A percentile compares a stretch with the other conserved stretches of the same genome.
These are phyloP conservation scores for Pseudopithomyces maydicus DNA, from an alignment of 2,329 filamentous ascomycete genomes.

Conservation along the genomic window DNA sequence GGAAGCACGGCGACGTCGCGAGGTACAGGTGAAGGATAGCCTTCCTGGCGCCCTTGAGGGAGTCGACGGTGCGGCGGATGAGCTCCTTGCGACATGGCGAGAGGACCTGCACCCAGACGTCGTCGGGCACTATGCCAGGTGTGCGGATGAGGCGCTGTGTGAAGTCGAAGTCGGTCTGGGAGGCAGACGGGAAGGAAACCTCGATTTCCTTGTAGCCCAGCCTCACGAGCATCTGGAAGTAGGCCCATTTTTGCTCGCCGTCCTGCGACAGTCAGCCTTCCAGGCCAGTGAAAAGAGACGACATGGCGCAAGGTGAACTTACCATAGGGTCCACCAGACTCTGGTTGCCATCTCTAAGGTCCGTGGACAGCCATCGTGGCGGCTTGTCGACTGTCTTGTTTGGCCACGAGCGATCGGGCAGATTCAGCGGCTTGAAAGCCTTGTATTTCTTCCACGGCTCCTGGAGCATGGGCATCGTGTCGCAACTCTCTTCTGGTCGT, in stretches of 20 bases:
- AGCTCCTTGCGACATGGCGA: constrained; percentile 91
- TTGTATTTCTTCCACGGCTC: constrained; percentile 80
- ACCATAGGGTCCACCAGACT: constrained; percentile 92
- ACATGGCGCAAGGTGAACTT: constrained; percentile 34
- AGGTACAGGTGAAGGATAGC: constrained; percentile 95
- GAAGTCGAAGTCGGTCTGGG: constrained; percentile 95
- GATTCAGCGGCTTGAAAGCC: constrained; percentile 67
- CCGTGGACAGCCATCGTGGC: constrained; percentile 88
- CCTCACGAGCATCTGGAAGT: constrained; percentile 92
- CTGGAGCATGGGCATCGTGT: constrained; percentile 62
- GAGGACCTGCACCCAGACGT: constrained; percentile 90
- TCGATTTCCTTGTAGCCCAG: constrained; percentile 98
- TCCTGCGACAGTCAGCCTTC: constrained; percentile 60
- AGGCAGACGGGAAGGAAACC: constrained; percentile 92
- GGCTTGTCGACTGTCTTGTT: constrained; percentile 80
- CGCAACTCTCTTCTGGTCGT: background rate
- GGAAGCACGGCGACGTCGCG: constrained; percentile 94
- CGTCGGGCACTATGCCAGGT: constrained; percentile 80
- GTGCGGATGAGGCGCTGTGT: constrained; percentile 85
- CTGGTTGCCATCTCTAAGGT: constrained; percentile 92
- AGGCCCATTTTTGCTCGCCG: constrained; percentile 91
- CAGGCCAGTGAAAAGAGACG: background rate
- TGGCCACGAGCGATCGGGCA: constrained; percentile 81
- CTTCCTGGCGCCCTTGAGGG: constrained; percentile 86
- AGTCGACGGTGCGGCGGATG: constrained; percentile 87